Conservation (phyloP, 345 rosid species). For the Lepidium sativum region DNA sequence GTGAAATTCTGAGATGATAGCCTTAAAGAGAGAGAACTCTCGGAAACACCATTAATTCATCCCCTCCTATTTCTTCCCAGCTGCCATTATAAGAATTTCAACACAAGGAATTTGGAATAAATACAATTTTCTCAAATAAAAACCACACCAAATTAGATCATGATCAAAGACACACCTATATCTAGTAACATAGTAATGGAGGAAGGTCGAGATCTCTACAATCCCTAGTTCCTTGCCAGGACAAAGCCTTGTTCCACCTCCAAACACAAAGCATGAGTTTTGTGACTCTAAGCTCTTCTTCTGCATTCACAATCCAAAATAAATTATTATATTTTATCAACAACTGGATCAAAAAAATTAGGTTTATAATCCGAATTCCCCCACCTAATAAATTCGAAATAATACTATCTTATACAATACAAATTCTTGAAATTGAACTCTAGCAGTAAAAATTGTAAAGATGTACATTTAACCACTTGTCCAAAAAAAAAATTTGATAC, state of each 20-base stretch:
- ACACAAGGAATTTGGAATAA: neutral
- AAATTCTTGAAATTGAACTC: too few relatives aligned
- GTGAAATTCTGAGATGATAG: constrained; percentile 52
- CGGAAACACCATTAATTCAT: constrained; percentile 67
- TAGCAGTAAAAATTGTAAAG: too few relatives aligned
- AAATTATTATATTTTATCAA: too few relatives aligned
- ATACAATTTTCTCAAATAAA: neutral
- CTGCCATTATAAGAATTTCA: constrained; percentile 31
- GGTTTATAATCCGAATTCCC: too few relatives aligned
- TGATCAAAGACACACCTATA: constrained; percentile 45
- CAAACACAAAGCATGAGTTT: constrained; percentile 58
- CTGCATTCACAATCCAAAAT: neutral
- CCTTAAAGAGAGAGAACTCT: constrained; percentile 94
- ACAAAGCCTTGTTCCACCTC: constrained; percentile 87
- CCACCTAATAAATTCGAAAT: too few relatives aligned
- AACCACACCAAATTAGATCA: neutral
- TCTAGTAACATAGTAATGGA: constrained; percentile 80
- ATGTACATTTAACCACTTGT: too few relatives aligned
- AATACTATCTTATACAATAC: too few relatives aligned
- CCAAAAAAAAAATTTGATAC: too few relatives aligned
- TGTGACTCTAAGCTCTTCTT: constrained; percentile 44
- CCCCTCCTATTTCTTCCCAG: constrained; percentile 82
- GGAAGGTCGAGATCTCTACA: constrained; percentile 81
- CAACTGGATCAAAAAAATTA: too few relatives aligned
- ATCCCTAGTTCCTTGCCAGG: constrained; percentile 95